phyloP scores from a whole-genome alignment of 805 yeast species.

The Yarrowia sp. region DNA sequence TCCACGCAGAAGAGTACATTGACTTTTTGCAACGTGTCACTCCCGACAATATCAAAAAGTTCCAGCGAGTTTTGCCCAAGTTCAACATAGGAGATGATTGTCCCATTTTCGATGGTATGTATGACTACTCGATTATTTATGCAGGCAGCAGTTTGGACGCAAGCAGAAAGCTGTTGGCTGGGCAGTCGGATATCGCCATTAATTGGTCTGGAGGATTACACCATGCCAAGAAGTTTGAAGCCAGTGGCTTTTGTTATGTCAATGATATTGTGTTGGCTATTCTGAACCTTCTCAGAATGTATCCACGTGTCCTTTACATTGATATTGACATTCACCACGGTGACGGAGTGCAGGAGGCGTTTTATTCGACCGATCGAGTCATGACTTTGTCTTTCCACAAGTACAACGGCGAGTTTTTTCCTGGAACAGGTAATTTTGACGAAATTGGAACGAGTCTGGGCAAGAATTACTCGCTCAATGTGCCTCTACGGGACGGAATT shows the following conservation, averaged over 20 bases:
- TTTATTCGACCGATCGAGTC: slow-evolving; percentile 85
- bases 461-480: slow-evolving; percentile 77
- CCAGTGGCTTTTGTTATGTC: slow-evolving; percentile 86
- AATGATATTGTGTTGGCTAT: slow-evolving; percentile 88
- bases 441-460: slow-evolving; percentile 85
- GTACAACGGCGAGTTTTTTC: slow-evolving; percentile 84
- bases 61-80: slow-evolving; percentile 55
- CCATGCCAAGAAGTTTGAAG: slow-evolving; percentile 87
- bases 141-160: slow-evolving; percentile 93
- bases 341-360: slow-evolving; percentile 94
- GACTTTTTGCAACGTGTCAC: slow-evolving; percentile 71
- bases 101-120: slow-evolving; percentile 93
- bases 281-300: slow-evolving; percentile 70
- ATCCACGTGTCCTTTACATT: slow-evolving; percentile 80
- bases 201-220: slow-evolving; percentile 93
- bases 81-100: slow-evolving; percentile 93
- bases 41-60: slow-evolving; percentile 65
- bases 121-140: slow-evolving; percentile 78
- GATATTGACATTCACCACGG: slow-evolving; percentile 94
- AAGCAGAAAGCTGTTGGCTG: slow-evolving; percentile 72
- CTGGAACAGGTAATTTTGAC: slow-evolving; percentile 84
- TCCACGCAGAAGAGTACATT: slow-evolving; percentile 85
- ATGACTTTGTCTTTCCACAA: slow-evolving; percentile 90
- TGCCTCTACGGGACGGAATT: slow-evolving; percentile 87
- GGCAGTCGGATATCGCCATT: slow-evolving; percentile 86